Conservation (phyloP, 495 filamentous ascomycete species). For the Friedmanniomyces simplex region DNA sequence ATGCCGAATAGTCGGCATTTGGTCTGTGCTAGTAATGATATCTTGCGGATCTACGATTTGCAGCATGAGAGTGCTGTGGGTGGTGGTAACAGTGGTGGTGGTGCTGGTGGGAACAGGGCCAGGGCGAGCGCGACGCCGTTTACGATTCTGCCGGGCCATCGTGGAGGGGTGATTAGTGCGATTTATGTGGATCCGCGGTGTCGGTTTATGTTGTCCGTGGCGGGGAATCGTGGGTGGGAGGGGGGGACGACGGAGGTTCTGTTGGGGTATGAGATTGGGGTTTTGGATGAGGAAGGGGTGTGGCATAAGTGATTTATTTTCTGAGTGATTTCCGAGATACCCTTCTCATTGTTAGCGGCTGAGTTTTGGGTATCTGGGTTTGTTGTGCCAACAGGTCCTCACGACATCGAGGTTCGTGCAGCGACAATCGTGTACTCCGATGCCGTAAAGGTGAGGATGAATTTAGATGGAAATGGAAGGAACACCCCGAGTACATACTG, state of each 20-base stretch:
- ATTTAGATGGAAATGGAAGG: too few relatives aligned
- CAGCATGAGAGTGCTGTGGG: conserved; percentile 50
- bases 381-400: too few relatives aligned
- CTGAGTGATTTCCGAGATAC: too few relatives aligned
- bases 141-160: conserved; percentile 84
- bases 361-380: too few relatives aligned
- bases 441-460: too few relatives aligned
- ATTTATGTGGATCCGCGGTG: conserved; percentile 81
- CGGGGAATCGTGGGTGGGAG: conserved; percentile 92
- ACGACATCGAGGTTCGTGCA: too few relatives aligned
- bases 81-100: conserved; percentile 57
- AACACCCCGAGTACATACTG: too few relatives aligned
- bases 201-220: conserved; percentile 79
- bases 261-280: conserved; percentile 83
- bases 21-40: conserved; percentile 90
- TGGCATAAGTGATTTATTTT: conserved; percentile 12
- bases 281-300: conserved; percentile 22
- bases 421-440: too few relatives aligned
- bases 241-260: conserved; percentile 84
- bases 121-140: conserved; percentile 62
- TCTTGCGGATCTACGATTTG: conserved; percentile 83
- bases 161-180: conserved; percentile 80
- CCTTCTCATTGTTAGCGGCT: too few relatives aligned
- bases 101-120: too few relatives aligned
- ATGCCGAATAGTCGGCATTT: conserved; percentile 94